Conservation (phyloP, 306 rosid species). For the Gleditsia sinensis region DNA sequence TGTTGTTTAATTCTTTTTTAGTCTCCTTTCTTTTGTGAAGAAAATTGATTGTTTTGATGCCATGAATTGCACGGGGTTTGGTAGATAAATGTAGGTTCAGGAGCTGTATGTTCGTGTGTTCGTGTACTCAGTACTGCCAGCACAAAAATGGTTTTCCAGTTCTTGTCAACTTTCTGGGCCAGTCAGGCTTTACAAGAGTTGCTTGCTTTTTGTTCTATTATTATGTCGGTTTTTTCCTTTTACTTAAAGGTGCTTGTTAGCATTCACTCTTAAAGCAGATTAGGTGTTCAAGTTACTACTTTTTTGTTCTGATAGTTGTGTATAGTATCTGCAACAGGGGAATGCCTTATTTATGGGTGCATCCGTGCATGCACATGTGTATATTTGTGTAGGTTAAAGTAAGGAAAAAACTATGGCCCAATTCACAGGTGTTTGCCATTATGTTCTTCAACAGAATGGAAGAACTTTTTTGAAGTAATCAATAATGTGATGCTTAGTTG, state of each 20-base stretch:
- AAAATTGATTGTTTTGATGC: not conserved
- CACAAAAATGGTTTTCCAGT: not conserved
- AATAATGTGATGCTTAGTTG: not conserved
- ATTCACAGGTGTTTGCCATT: too few relatives aligned
- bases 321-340: constrained; percentile 11
- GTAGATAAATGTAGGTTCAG: constrained; percentile 8
- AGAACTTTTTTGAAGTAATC: too few relatives aligned
- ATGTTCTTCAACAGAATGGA: too few relatives aligned
- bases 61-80: not conserved
- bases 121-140: not conserved
- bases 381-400: not conserved
- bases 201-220: constrained; percentile 26
- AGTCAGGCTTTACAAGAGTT: constrained; percentile 13
- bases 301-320: constrained; percentile 3
- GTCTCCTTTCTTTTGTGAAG: constrained; percentile 23
- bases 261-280: constrained; percentile 2
- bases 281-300: not conserved
- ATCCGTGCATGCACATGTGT: not conserved
- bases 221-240: not conserved
- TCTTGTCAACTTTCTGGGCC: not conserved
- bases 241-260: not conserved
- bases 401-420: too few relatives aligned
- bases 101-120: not conserved
- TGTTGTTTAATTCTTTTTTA: not conserved
- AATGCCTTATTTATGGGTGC: not conserved